Evolutionary conservation across 2,329 filamentous ascomycete genomes (phyloP), one percentile per base, ranked within the genome.

Genomic region (Fragosphaeria purpurea): DNA sequence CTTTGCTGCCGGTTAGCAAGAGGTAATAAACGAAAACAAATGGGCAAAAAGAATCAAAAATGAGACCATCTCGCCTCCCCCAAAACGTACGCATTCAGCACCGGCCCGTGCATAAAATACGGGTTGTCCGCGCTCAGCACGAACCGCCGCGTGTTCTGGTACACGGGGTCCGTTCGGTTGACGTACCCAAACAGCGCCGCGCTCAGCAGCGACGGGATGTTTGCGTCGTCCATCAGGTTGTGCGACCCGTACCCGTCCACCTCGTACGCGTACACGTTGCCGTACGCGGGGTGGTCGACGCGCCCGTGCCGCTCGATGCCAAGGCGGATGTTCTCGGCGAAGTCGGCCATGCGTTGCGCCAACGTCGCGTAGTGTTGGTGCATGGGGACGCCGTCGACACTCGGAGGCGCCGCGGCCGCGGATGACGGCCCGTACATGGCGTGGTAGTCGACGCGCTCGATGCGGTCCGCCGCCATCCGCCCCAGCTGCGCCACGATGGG

Each of bases 181-280:
- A 82, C 61, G 51, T 78, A 85, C 2, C 77, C 77, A 12, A 81
- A 62, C 59, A 83, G 74, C 0, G 81, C 79, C 5, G 79, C 74
- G 7, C 74, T 72, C 34, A 85, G 71, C 4, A 84, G 67, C 1
- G 72, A 77, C 1, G 82, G 81, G 39, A 85, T 77, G 56, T 84
- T 84, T 22, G 81, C 79, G 57, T 85, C 81, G 59, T 84, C 81
- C 80, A 84, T 83, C 40, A 80, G 69, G 48, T 71, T 76, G 49
- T 55, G 69, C 59, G 61, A 77, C 34, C 83, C 83, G 56, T 80
- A 87, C 3, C 83, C 83, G 59, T 87, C 83, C n/a, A 86, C 78
- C 64, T 87, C 83, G 61, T 77, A 86, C 0, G 83, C 83, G 61
- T 83, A 87, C 6, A 56, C 38, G 39, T 50, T 40, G 34, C 55